Conservation (phyloP, 352 stramenopile species). For the Phytophthora fragariaefolia region DNA sequence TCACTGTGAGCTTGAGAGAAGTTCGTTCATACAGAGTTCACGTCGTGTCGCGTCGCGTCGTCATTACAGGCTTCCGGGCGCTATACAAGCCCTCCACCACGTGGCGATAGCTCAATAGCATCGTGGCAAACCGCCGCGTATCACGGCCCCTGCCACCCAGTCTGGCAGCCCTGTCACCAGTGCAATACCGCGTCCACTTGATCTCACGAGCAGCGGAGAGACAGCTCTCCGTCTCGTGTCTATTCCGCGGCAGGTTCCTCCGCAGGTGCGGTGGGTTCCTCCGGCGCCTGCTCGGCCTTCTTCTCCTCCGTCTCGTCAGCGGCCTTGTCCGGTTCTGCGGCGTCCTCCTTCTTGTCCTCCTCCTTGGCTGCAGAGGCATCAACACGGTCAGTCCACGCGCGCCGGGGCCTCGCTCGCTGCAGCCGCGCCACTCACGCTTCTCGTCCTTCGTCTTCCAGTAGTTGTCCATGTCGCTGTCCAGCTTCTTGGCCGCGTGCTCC, state of each 20-base stretch:
- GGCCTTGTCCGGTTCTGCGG: conserved; percentile 11
- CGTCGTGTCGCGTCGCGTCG: conserved; percentile 21
- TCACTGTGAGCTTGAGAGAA: conserved; percentile 18
- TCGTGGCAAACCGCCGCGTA: background rate
- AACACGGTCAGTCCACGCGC: no score
- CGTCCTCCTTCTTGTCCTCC: conserved; percentile 30
- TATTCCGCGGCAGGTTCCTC: conserved; percentile 40
- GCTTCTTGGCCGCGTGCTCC: conserved; percentile 85
- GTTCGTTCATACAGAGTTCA: conserved; percentile 37
- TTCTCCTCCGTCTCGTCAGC: conserved; percentile 27
- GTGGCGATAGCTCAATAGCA: no score
- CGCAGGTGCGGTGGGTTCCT: conserved; percentile 16
- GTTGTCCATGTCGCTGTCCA: conserved; percentile 87
- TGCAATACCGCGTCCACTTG: background rate
- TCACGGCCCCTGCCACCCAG: background rate
- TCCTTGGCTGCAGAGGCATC: conserved; percentile 33
- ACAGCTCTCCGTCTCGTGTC: conserved; percentile 5
- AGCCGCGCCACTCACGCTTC: conserved; percentile 41
- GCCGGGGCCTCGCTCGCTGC: no score
- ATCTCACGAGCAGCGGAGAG: background rate
- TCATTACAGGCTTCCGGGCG: conserved; percentile 14
- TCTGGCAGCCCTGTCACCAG: background rate
- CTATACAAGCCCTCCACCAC: conserved; percentile 7
- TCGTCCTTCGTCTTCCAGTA: conserved; percentile 90
- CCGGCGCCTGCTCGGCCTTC: conserved; percentile 31